These are phyloP conservation scores for Thalia dealbata DNA, from an alignment of 176 grass and related monocot genomes.

Conservation along the genomic window DNA sequence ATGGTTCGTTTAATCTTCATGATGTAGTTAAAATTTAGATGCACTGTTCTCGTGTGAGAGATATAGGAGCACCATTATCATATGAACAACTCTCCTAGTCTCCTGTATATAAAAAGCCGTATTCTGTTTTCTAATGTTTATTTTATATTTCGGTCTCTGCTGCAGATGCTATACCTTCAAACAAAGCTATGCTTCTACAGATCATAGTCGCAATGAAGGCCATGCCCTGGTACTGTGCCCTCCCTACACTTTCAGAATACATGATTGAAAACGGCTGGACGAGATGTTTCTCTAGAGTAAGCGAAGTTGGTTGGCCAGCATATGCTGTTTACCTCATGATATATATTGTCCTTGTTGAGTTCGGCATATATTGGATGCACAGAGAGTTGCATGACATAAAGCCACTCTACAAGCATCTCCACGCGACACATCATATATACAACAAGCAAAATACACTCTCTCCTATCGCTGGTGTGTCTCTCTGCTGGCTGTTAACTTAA, in stretches of 20 bases:
- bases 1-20: not conserved
- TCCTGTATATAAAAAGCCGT: too few species aligned
- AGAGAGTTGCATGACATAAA: conserved; percentile 98
- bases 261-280: conserved; percentile 96
- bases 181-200: conserved; percentile 79
- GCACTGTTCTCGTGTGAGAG: not conserved
- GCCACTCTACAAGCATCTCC: conserved; percentile 84
- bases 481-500: not conserved
- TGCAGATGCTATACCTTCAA: conserved; percentile 76
- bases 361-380: conserved; percentile 99
- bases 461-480: conserved; percentile 70
- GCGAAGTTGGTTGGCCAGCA: conserved; percentile 54
- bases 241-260: conserved; percentile 68
- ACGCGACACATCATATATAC: conserved; percentile 90
- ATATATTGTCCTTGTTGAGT: conserved; percentile 70
- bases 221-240: conserved; percentile 68
- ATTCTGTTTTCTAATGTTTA: not conserved
- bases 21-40: not conserved
- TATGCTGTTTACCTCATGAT: conserved; percentile 45
- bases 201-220: conserved; percentile 78
- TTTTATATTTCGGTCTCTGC: not conserved
- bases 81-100: not conserved
- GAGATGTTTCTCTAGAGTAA: conserved; percentile 47
- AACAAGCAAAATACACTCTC: conserved; percentile 98
- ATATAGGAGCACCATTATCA: not conserved